These are phyloP conservation scores for Kodamaea plutei DNA, from an alignment of 1,139 yeast species.

Conservation along the genomic window DNA sequence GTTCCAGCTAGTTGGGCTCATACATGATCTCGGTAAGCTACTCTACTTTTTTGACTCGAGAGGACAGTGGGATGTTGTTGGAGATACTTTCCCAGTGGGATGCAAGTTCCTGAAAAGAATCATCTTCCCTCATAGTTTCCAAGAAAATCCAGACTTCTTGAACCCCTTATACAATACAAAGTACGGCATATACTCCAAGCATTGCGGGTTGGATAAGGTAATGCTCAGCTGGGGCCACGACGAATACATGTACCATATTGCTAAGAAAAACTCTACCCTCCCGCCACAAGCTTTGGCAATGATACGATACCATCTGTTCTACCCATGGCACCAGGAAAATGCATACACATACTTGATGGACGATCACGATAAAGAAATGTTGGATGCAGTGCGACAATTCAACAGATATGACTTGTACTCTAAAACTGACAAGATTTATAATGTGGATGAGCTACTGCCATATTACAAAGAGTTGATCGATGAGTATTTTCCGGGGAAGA, in stretches of 20 bases:
- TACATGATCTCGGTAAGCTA: slow-evolving; percentile 68
- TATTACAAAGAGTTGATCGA: slow-evolving; percentile 62
- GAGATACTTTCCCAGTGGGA: slow-evolving; percentile 76
- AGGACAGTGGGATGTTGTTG: slow-evolving; percentile 84
- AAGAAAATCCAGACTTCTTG: slow-evolving; percentile 53
- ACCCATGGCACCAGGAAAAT: slow-evolving; percentile 73
- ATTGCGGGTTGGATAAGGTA: slow-evolving; percentile 66
- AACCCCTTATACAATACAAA: slow-evolving; percentile 66
- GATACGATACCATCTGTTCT: slow-evolving; percentile 72
- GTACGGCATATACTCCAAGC: slow-evolving; percentile 60
- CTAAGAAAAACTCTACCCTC: slow-evolving; percentile 57
- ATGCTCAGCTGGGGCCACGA: slow-evolving; percentile 81
- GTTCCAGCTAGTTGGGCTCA: slow-evolving; percentile 71
- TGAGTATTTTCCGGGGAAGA: slow-evolving; percentile 58
- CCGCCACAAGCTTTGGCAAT: slow-evolving; percentile 69
- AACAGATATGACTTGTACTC: slow-evolving; percentile 69
- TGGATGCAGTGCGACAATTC: slow-evolving; percentile 61
- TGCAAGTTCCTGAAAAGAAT: slow-evolving; percentile 59
- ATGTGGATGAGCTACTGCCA: slow-evolving; percentile 47
- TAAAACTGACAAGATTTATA: slow-evolving; percentile 48
- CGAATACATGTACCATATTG: slow-evolving; percentile 72
- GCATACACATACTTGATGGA: slow-evolving; percentile 66
- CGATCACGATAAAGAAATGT: slow-evolving; percentile 57
- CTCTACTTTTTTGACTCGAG: slow-evolving; percentile 65
- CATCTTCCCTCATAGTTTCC: slow-evolving; percentile 59